Percentiles rank a stretch among this genome's conserved stretches.
phyloP scores from a whole-genome alignment of 2,329 filamentous ascomycete species.

The Cercospora sojina region DNA sequence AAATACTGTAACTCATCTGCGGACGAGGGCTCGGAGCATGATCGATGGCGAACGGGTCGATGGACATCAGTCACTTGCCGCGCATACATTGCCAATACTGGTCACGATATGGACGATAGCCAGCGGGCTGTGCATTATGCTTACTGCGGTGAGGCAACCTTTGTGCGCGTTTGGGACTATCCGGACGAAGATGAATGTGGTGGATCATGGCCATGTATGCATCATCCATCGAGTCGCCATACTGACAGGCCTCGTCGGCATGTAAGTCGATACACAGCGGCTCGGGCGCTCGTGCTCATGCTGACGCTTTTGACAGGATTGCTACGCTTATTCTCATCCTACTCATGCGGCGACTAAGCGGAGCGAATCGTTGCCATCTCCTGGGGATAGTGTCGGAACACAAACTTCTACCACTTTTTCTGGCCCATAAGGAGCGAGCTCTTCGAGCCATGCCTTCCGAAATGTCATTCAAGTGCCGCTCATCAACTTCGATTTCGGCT shows the following conservation, averaged over 20 bases:
- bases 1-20: conserved; percentile 22
- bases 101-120: conserved; percentile 31
- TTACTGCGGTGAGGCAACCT: conserved; percentile 28
- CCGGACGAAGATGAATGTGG: not conserved
- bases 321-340: conserved; percentile 28
- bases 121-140: conserved; percentile 28
- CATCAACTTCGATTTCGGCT: conserved; percentile 29
- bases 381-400: conserved; percentile 28
- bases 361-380: conserved; percentile 30
- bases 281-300: conserved; percentile 4
- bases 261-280: conserved; percentile 25
- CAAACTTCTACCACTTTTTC: conserved; percentile 23
- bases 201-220: conserved; percentile 28
- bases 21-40: conserved; percentile 18
- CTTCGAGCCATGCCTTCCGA: conserved; percentile 27
- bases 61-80: conserved; percentile 22
- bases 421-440: conserved; percentile 25
- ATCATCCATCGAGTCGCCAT: conserved; percentile 32
- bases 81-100: conserved; percentile 22
- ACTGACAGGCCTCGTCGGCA: conserved; percentile 26
- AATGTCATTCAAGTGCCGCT: conserved; percentile 38
- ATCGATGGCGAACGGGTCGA: conserved; percentile 22
- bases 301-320: conserved; percentile 18
- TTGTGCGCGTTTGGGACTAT: conserved; percentile 19
- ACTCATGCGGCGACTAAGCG: conserved; percentile 29